phyloP scores from a whole-genome alignment of 768 basidiomycete species.

The Cyclocybe aegerita region DNA sequence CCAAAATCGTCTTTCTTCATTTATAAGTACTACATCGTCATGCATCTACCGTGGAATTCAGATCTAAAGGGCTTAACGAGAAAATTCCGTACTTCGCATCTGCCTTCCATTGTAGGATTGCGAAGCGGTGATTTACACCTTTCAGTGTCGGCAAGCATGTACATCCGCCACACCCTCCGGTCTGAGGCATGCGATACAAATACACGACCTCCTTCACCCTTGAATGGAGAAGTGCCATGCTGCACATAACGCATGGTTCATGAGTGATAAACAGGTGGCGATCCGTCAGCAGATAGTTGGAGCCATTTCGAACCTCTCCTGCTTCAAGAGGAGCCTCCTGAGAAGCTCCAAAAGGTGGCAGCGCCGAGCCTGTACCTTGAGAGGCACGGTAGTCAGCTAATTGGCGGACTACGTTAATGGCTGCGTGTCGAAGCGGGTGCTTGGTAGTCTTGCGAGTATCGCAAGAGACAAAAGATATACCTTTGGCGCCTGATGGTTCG shows the following conservation, averaged over 20 bases:
- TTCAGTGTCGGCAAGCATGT: conserved; percentile 77
- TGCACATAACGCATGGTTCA: conserved; percentile 98
- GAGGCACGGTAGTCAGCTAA: conserved; percentile 57
- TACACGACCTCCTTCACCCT: conserved; percentile 88
- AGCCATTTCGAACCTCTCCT: conserved; percentile 49
- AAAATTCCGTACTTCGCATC: conserved; percentile 12
- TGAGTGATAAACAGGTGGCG: conserved; percentile 87
- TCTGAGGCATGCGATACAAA: conserved; percentile 67
- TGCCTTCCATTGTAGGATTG: conserved; percentile 65
- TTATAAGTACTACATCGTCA: conserved; percentile 17
- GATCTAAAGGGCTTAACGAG: conserved; percentile 15
- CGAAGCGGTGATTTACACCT: conserved; percentile 88
- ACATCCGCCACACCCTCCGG: conserved; percentile 84
- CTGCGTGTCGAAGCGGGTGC: conserved; percentile 87
- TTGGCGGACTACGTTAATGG: conserved; percentile 70
- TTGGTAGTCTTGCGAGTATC: conserved; percentile 69
- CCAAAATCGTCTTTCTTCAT: neutral
- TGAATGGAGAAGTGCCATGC: conserved; percentile 94
- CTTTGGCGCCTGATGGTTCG: conserved; percentile 21
- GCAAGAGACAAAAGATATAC: conserved; percentile 46
- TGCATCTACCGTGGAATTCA: conserved; percentile 39
- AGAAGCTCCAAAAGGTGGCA: neutral
- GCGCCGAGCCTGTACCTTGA: neutral
- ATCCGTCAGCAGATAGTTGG: conserved; percentile 87
- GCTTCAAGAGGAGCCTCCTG: conserved; percentile 8